These are phyloP conservation scores for Wickerhamiella shivajii DNA, from an alignment of 805 yeast species.

Conservation along the genomic window DNA sequence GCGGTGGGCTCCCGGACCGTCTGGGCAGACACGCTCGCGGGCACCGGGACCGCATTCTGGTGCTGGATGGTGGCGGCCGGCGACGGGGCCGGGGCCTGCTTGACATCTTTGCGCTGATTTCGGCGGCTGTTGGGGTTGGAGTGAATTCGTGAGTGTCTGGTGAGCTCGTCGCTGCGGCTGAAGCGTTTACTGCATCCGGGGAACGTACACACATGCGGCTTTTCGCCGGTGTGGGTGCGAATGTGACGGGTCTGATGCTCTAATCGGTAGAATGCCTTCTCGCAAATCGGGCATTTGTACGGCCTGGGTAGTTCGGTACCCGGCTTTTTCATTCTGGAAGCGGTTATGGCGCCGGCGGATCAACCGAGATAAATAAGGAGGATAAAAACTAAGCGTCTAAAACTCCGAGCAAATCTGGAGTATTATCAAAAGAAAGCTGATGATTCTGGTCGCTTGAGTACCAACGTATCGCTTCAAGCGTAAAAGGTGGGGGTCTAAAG, in stretches of 20 bases:
- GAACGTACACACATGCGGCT: conserved; percentile 71
- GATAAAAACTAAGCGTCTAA: no score
- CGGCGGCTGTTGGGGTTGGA: conserved; percentile 27
- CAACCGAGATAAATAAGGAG: no score
- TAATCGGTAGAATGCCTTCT: conserved; percentile 71
- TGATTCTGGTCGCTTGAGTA: no score
- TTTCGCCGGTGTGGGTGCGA: conserved; percentile 85
- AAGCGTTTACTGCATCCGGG: conserved; percentile 76
- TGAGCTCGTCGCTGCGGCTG: conserved; percentile 69
- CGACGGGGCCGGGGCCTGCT: background rate
- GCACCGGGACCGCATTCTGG: background rate
- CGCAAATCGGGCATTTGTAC: conserved; percentile 71
- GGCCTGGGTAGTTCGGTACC: conserved; percentile 39
- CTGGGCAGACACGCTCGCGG: background rate
- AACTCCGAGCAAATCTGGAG: no score
- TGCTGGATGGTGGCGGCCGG: background rate
- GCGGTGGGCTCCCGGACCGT: background rate
- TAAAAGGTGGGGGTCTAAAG: no score
- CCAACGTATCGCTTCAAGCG: no score
- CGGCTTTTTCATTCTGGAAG: conserved; percentile 3
- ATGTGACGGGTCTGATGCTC: conserved; percentile 89
- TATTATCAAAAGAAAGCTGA: no score
- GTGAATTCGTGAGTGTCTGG: conserved; percentile 75
- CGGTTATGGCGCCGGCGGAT: conserved; percentile 1
- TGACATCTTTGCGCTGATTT: conserved; percentile 11